These are phyloP conservation scores for Penicillium sp. DNA, from an alignment of 2,329 filamentous ascomycete species.

Conservation along the genomic window DNA sequence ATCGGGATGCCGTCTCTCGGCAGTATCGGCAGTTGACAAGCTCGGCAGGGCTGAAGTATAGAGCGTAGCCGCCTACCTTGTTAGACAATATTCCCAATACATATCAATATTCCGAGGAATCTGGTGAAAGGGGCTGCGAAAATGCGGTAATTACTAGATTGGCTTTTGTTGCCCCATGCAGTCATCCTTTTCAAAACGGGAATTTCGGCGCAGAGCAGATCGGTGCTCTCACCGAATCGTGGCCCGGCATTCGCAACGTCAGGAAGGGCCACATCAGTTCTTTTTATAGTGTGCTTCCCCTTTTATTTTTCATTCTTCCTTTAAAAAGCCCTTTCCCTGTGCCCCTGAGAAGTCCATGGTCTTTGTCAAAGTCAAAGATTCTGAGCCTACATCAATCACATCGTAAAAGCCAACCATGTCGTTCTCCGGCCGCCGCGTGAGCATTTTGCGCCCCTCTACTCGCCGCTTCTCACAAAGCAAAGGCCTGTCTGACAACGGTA, in stretches of 20 bases:
- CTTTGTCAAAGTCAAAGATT: background rate
- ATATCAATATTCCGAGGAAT: background rate
- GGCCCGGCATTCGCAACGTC: conserved; percentile 6
- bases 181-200: background rate
- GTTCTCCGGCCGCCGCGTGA: conserved; percentile 45
- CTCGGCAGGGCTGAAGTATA: conserved; percentile 16
- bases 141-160: conserved; percentile 1
- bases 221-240: conserved; percentile 25
- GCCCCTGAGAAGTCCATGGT: background rate
- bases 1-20: conserved; percentile 14
- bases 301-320: background rate
- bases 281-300: conserved; percentile 4
- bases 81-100: background rate
- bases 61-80: background rate
- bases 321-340: background rate
- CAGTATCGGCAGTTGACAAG: conserved; percentile 1
- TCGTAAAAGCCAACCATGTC: conserved; percentile 35
- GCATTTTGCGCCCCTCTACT: conserved; percentile 39
- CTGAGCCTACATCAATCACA: background rate
- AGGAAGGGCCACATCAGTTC: conserved; percentile 9
- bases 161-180: conserved; percentile 1
- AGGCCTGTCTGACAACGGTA: conserved; percentile 46
- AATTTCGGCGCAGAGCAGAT: conserved; percentile 8
- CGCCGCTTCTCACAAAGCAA: conserved; percentile 43
- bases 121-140: background rate